phyloP scores from a whole-genome alignment of 345 rosid species.

The Arabidopsis arenosa region DNA sequence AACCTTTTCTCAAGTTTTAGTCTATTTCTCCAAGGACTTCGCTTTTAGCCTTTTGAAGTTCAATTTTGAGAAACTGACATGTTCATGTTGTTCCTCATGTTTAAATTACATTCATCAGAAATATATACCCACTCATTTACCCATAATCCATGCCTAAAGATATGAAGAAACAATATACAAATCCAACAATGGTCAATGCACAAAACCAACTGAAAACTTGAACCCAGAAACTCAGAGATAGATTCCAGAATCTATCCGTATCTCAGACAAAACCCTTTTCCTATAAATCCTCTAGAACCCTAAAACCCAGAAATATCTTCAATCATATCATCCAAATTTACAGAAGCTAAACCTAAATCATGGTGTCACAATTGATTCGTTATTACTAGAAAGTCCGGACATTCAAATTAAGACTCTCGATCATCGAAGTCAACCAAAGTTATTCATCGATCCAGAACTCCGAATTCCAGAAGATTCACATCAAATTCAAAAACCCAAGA shows the following conservation, averaged over 20 bases:
- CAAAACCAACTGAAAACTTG: too few relatives aligned
- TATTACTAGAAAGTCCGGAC: conserved; percentile 9
- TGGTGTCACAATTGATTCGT: background rate
- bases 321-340: background rate
- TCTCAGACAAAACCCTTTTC: conserved; percentile 4
- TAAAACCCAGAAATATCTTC: background rate
- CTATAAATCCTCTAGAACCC: conserved; percentile 1
- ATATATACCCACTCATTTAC: too few relatives aligned
- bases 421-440: conserved; percentile 5
- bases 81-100: background rate
- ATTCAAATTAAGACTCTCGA: background rate
- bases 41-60: background rate
- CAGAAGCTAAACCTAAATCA: too few relatives aligned
- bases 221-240: conserved; percentile 26
- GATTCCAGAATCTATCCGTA: conserved; percentile 24
- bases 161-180: conserved; percentile 12
- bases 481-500: conserved; percentile 22
- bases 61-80: conserved; percentile 12
- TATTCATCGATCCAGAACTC: background rate
- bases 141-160: background rate
- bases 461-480: conserved; percentile 1
- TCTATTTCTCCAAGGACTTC: conserved; percentile 12
- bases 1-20: background rate
- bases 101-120: background rate
- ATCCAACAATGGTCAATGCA: background rate